phyloP scores from a whole-genome alignment of 116 monocot genomes.

The Cymodocea nodosa region DNA sequence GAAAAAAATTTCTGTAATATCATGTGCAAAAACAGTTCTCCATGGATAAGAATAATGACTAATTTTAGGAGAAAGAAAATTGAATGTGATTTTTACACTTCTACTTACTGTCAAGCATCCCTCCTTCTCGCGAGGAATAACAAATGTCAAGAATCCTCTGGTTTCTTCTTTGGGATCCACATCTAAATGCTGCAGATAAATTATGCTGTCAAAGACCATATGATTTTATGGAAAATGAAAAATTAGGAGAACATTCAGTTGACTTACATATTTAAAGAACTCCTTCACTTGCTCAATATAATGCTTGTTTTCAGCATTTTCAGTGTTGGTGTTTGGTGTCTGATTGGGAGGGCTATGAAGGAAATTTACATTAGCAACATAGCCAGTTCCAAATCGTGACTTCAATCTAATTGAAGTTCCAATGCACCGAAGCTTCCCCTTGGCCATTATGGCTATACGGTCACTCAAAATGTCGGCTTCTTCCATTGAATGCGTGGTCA shows the following conservation, averaged over 20 bases:
- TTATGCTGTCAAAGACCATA: neutral
- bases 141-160: conserved; percentile 56
- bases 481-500: conserved; percentile 97
- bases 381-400: conserved; percentile 76
- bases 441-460: conserved; percentile 92
- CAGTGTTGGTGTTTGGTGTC: conserved; percentile 15
- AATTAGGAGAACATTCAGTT: neutral
- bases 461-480: conserved; percentile 91
- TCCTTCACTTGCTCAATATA: conserved; percentile 43
- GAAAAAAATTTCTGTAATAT: conserved; percentile 53
- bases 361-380: conserved; percentile 74
- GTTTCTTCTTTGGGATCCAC: conserved; percentile 70
- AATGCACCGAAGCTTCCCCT: conserved; percentile 80
- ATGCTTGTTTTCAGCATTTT: conserved; percentile 6
- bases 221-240: neutral
- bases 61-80: neutral
- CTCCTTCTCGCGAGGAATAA: conserved; percentile 86
- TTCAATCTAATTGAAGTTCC: conserved; percentile 88
- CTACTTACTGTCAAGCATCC: conserved; percentile 45
- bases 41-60: neutral
- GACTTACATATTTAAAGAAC: conserved; percentile 63
- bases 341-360: conserved; percentile 18
- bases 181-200: conserved; percentile 37
- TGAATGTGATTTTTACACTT: neutral
- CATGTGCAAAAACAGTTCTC: neutral